Evolutionary conservation across 2,329 filamentous ascomycete species (phyloP), one percentile per base, ranked within the genome.

Genomic region (Colletotrichum musae): DNA sequence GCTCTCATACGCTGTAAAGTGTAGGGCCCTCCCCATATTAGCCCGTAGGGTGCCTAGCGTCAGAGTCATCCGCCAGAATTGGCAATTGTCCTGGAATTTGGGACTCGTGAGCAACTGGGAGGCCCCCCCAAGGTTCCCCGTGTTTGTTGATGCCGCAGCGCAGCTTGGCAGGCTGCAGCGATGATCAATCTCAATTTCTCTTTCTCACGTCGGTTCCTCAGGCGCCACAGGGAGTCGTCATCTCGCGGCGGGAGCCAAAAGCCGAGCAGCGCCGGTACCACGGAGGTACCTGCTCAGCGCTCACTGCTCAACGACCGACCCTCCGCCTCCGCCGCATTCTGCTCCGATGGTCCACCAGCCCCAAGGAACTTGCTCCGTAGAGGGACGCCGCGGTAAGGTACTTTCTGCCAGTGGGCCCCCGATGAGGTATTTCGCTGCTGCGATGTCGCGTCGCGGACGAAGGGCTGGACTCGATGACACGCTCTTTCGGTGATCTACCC

Each of bases 61-160:
- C 54, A 18, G 67, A 70, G 67, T 70, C 67, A 70, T 70, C 67
- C 41, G 24, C 62, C 56, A 48, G 51, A 59, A 52, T 67, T 70
- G 62, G 67, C 43, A 53, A 32, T 45, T 18, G 45, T 28, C 56
- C 61, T 36, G 32, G 32, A 9, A 36, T 36, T 36, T 36, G 32
- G 43, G 51, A 28, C 26, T 43, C 53, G 52, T 58, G 16, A 32
- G 48, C 43, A 24, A 24, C 43, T 57, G 61, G 61, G 61, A 65
- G 61, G 61, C 50, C 61, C 53, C 53, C 45, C 43, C 18, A 24
- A 24, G 21, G 24, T 67, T 61, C 62, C 67, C 57, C 51, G 57
- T 67, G 51, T 70, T 70, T 61, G 62, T 58, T 50, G 61, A 68
- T 36, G 50, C 52, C 52, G 43, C 50, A 66, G 56, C 43, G 36